A percentile compares a stretch with the other conserved stretches of the same genome.
Evolutionary conservation across 2,329 filamentous ascomycete species (phyloP).

Genomic region (Epichloe elymi): DNA sequence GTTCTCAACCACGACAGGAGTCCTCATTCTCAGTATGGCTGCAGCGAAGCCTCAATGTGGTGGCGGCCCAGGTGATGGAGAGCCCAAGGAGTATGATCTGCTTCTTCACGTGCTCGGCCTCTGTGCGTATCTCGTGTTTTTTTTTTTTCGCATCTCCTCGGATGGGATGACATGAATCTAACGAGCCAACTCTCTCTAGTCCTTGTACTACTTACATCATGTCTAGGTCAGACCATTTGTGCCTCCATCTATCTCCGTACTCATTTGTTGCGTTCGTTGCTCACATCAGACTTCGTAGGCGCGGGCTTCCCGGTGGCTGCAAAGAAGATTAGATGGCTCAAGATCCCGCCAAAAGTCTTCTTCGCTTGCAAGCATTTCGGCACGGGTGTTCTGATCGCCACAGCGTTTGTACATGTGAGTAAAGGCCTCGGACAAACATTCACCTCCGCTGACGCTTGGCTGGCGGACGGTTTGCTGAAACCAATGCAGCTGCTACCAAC

Average conservation of each 20-base stretch:
- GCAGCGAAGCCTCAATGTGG: conserved; percentile 18
- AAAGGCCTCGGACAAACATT: not conserved
- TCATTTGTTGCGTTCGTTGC: not conserved
- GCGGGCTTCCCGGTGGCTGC: conserved; percentile 39
- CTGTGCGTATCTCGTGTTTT: conserved; percentile 12
- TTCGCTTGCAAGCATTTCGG: conserved; percentile 55
- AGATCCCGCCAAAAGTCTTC: conserved; percentile 42
- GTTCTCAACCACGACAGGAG: too few relatives aligned
- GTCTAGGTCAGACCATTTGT: conserved; percentile 10
- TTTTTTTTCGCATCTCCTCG: not conserved
- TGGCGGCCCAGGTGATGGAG: conserved; percentile 6
- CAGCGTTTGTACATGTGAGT: conserved; percentile 56
- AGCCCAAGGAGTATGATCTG: conserved; percentile 14
- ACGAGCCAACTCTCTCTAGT: conserved; percentile 8
- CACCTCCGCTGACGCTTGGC: not conserved
- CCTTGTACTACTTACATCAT: conserved; percentile 15
- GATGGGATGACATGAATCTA: not conserved
- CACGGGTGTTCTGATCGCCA: conserved; percentile 59
- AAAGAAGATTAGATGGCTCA: conserved; percentile 44
- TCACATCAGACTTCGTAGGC: conserved; percentile 15
- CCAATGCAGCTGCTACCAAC: conserved; percentile 39
- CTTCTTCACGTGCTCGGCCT: conserved; percentile 16
- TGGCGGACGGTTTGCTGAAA: not conserved
- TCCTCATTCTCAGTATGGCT: not conserved
- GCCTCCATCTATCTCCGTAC: not conserved